Evolutionary conservation across 2,329 filamentous ascomycete species (phyloP).

Genomic region (Botrytis medusae): DNA sequence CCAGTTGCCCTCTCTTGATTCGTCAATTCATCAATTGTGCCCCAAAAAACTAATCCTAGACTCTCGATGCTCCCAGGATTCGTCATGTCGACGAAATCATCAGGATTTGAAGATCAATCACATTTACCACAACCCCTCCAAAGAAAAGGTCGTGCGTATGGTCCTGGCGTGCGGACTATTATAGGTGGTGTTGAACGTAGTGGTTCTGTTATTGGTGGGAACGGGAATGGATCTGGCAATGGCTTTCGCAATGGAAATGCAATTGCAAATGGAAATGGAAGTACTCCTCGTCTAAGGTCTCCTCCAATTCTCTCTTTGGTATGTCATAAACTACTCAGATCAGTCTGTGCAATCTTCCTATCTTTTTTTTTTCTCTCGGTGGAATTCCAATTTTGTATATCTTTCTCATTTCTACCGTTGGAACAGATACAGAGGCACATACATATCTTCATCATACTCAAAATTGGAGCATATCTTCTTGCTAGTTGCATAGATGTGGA

Average conservation of each 20-base stretch:
- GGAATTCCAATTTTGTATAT: not conserved
- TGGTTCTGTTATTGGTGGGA: not conserved
- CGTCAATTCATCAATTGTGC: not conserved
- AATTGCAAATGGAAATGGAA: not conserved
- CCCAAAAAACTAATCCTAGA: not conserved
- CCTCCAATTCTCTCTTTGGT: constrained; percentile 21
- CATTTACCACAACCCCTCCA: constrained; percentile 6
- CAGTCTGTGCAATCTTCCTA: not conserved
- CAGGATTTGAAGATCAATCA: not conserved
- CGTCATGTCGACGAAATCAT: constrained; percentile 8
- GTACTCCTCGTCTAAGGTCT: constrained; percentile 1
- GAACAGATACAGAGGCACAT: not conserved
- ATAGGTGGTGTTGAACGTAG: not conserved
- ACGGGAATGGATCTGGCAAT: not conserved
- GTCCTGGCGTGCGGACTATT: not conserved
- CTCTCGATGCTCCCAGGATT: not conserved
- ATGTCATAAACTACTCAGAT: constrained; percentile 3
- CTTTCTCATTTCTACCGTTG: not conserved
- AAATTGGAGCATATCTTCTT: not conserved
- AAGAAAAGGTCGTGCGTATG: constrained; percentile 1
- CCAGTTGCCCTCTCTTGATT: not conserved
- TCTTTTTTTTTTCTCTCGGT: not conserved
- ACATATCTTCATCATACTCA: not conserved
- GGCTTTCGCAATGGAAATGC: not conserved
- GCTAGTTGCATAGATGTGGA: constrained; percentile 16